phyloP scores from a whole-genome alignment of 257 asterid species.

The Fraxinus excelsior region DNA sequence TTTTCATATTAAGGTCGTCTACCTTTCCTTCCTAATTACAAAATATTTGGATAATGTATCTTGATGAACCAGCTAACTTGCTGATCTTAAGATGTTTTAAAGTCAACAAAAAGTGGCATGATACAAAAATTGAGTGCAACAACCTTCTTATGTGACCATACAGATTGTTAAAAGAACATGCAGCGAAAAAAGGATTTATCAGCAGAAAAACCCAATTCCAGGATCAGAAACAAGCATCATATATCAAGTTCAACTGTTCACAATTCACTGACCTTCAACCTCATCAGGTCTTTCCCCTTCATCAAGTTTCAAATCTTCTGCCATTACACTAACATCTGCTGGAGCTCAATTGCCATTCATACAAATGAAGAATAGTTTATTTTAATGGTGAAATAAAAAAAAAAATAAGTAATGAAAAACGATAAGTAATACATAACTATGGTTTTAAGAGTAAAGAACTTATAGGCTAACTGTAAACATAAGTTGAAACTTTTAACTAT shows the following conservation, averaged over 20 bases:
- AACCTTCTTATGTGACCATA: background rate
- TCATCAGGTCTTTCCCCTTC: conserved; percentile 33
- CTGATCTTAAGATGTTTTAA: background rate
- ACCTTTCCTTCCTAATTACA: background rate
- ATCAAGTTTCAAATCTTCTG: conserved; percentile 40
- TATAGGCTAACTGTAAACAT: background rate
- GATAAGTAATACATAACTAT: background rate
- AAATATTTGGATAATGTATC: background rate
- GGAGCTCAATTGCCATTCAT: conserved; percentile 28
- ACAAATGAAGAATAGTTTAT: background rate
- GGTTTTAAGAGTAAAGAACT: background rate
- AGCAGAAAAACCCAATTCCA: background rate
- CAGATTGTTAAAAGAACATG: background rate
- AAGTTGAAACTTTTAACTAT: background rate
- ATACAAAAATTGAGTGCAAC: background rate
- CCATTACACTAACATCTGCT: conserved; percentile 42
- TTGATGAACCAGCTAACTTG: background rate
- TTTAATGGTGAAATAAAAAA: background rate
- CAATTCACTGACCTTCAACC: conserved; percentile 30
- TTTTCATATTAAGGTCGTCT: background rate
- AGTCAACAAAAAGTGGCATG: background rate
- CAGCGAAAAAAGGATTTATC: background rate
- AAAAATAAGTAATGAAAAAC: background rate
- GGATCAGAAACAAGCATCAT: background rate
- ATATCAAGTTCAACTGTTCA: background rate